Evolutionary conservation across 169 alveolate species (phyloP), one percentile per base, ranked within the genome.

Genomic region (Babesia sp.): DNA sequence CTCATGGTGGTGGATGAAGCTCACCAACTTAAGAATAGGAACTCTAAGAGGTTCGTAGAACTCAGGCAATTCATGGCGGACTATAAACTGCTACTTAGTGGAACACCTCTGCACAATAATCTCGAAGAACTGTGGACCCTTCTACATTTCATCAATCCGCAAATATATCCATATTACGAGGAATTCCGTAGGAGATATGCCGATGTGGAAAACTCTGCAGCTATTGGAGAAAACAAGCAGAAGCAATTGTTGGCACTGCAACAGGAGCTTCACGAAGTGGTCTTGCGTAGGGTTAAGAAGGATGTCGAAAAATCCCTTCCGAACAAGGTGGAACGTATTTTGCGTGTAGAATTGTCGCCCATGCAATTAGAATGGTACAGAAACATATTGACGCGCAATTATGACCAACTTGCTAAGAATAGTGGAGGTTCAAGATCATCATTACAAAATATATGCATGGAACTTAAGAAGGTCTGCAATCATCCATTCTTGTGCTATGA

Each of bases 401-500:
- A 92, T 74, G 96, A 93, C 33, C 93, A 91, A 41, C 94, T 94
- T 60, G 93, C 96, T 33, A 91, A 85, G 89, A 89, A 84, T 54
- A 79, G 93, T 5, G 97, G 97, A 9, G 97, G 97, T 22, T 91
- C 95, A 8, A 90, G 93, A 37, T 92, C 91, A 31, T 90, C 96
- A 0, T 82, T 93, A 45, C 96, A 93, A 54, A 94, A 94, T 74
- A 94, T 93, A 9, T 93, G 96, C 31, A 96, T 98, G 99, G 98
- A 98, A 81, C 91, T 98, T 36, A 95, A 98, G 71, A 98, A 98
- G 79, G 97, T 95, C 20, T 96, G 99, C 83, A 96, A 97, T 79
- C 99, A 98, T 82, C 99, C 99, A n/a, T 98, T 94, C 84, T 80
- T 96, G 46, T 94, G 98, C 57, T 96, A 95, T 70, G 96, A 96